phyloP scores from a whole-genome alignment of 2,329 filamentous ascomycete species.

The Hymenoscyphus fructigenus region DNA sequence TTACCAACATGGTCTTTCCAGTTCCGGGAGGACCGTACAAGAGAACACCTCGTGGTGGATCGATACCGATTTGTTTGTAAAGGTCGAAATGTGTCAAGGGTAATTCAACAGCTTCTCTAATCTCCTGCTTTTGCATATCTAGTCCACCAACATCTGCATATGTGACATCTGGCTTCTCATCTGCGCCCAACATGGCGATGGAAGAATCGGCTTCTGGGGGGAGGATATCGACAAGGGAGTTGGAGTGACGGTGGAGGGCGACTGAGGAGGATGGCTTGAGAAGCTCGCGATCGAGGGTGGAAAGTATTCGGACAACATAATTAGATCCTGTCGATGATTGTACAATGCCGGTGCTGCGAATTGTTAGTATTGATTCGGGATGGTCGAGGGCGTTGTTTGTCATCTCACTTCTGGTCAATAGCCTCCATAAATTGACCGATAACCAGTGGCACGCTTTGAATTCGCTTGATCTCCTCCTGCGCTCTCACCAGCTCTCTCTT shows the following conservation, averaged over 20 bases:
- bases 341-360: constrained; percentile 84
- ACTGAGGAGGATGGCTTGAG: constrained; percentile 98
- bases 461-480: constrained; percentile 99
- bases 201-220: constrained; percentile 98
- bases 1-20: constrained; percentile 96
- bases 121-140: constrained; percentile 99
- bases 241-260: constrained; percentile 95
- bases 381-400: not conserved
- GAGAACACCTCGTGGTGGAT: constrained; percentile 92
- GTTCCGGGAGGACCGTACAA: constrained; percentile 95
- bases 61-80: constrained; percentile 98
- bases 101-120: constrained; percentile 94
- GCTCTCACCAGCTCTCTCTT: constrained; percentile 96
- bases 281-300: constrained; percentile 95
- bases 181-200: constrained; percentile 93
- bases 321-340: constrained; percentile 98
- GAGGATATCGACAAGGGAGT: constrained; percentile 96
- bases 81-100: constrained; percentile 96
- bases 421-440: constrained; percentile 99
- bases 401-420: constrained; percentile 90
- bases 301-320: constrained; percentile 97
- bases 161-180: constrained; percentile 97
- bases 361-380: constrained; percentile 21
- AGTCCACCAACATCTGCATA: constrained; percentile 97
- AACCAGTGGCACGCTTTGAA: constrained; percentile 95